These are phyloP conservation scores for Cubamyces lactineus DNA, from an alignment of 768 basidiomycete species.

Conservation along the genomic window DNA sequence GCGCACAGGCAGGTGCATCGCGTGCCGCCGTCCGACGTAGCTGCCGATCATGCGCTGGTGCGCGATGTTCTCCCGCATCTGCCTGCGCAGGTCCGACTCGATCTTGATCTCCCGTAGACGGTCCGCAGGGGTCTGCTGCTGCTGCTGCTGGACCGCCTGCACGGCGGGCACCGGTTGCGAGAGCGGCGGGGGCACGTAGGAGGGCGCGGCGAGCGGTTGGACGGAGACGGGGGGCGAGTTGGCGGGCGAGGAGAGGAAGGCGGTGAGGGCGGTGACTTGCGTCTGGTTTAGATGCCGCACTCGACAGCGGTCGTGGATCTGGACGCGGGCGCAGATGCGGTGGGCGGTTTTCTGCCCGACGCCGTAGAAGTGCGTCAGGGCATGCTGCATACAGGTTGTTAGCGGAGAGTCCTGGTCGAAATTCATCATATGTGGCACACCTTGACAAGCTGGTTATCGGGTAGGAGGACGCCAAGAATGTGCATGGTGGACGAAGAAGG, in stretches of 20 bases:
- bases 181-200: conserved; percentile 53
- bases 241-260: conserved; percentile 89
- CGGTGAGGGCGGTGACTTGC: conserved; percentile 90
- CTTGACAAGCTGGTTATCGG: conserved; percentile 74
- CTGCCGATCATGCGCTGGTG: conserved; percentile 94
- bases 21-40: conserved; percentile 91
- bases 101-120: conserved; percentile 76
- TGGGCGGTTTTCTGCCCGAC: conserved; percentile 75
- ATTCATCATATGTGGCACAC: conserved; percentile 44
- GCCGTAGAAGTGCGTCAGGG: conserved; percentile 90
- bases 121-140: conserved; percentile 44
- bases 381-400: conserved; percentile 57
- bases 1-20: conserved; percentile 90
- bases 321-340: conserved; percentile 87
- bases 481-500: conserved; percentile 47
- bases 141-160: conserved; percentile 23
- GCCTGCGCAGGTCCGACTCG: conserved; percentile 83
- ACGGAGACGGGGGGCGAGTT: conserved; percentile 70
- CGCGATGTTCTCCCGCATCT: conserved; percentile 87
- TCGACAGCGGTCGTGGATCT: conserved; percentile 85
- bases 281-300: conserved; percentile 81
- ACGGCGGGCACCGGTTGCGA: conserved; percentile 36
- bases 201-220: conserved; percentile 63
- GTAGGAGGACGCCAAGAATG: conserved; percentile 82
- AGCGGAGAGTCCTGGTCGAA: background rate